Conservation (phyloP, 2,329 filamentous ascomycete species). For the Neonectria punicea region DNA sequence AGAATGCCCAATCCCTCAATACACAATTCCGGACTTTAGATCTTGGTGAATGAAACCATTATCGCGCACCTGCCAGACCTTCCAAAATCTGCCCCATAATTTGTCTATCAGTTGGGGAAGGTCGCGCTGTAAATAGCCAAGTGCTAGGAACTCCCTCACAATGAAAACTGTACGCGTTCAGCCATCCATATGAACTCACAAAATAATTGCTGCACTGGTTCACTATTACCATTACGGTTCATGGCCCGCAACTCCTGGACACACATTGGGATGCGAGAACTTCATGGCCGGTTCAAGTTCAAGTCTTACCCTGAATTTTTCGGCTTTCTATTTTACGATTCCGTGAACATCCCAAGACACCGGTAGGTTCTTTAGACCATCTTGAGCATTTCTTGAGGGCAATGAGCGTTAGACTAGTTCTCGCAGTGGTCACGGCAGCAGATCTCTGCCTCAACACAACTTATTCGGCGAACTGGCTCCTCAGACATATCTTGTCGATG, state of each 20-base stretch:
- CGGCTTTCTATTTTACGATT: no score
- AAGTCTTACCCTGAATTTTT: neutral
- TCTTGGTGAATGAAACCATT: constrained; percentile 8
- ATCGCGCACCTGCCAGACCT: constrained; percentile 3
- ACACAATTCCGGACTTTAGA: neutral
- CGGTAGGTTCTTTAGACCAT: no score
- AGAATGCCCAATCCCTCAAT: neutral
- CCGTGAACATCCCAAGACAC: no score
- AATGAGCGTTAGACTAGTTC: neutral
- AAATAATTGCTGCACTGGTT: constrained; percentile 6
- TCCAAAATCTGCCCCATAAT: constrained; percentile 2
- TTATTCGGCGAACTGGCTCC: constrained; percentile 39
- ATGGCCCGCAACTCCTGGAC: no score
- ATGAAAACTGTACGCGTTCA: neutral
- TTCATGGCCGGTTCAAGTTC: constrained; percentile 10
- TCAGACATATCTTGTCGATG: constrained; percentile 33
- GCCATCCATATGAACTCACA: constrained; percentile 1
- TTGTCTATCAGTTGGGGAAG: neutral
- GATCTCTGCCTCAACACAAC: constrained; percentile 28
- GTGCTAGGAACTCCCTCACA: constrained; percentile 5
- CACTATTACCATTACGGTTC: neutral
- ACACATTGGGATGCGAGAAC: constrained; percentile 4
- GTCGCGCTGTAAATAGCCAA: constrained; percentile 2
- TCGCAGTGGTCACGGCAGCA: neutral
- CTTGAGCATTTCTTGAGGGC: neutral